These are phyloP conservation scores for Aspergillus caelatus DNA, from an alignment of 2,329 filamentous ascomycete species.

Conservation along the genomic window DNA sequence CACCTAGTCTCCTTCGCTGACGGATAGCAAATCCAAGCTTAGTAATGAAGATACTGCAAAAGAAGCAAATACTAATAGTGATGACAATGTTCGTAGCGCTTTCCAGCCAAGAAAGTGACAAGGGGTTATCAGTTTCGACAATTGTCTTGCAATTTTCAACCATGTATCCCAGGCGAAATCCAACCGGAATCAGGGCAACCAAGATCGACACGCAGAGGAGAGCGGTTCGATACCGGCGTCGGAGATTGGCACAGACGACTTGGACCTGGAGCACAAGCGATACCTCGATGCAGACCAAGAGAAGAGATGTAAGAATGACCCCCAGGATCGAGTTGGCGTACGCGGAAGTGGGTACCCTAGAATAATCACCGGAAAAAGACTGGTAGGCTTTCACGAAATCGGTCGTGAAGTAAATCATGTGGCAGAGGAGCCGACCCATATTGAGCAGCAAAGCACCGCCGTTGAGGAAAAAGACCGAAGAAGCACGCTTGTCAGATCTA, in stretches of 20 bases:
- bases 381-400: conserved; percentile 65
- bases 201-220: conserved; percentile 53
- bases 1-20: conserved; percentile 58
- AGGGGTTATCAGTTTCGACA: conserved; percentile 32
- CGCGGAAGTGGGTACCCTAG: conserved; percentile 48
- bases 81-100: conserved; percentile 54
- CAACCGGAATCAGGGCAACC: conserved; percentile 55
- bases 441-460: conserved; percentile 62
- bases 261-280: conserved; percentile 66
- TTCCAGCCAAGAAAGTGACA: conserved; percentile 42
- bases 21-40: conserved; percentile 64
- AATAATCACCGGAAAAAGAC: conserved; percentile 59
- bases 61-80: conserved; percentile 62
- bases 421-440: conserved; percentile 53
- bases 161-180: conserved; percentile 56
- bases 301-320: conserved; percentile 54
- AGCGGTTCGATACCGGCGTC: conserved; percentile 43
- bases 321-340: conserved; percentile 53
- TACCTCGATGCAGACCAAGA: conserved; percentile 58
- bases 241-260: conserved; percentile 61
- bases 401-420: conserved; percentile 60
- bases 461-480: conserved; percentile 69
- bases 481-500: conserved; percentile 64
- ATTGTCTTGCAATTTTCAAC: conserved; percentile 53
- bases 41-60: conserved; percentile 62